Conservation (phyloP, 2,329 filamentous ascomycete species). For the Cadophora luteo-olivacea region DNA sequence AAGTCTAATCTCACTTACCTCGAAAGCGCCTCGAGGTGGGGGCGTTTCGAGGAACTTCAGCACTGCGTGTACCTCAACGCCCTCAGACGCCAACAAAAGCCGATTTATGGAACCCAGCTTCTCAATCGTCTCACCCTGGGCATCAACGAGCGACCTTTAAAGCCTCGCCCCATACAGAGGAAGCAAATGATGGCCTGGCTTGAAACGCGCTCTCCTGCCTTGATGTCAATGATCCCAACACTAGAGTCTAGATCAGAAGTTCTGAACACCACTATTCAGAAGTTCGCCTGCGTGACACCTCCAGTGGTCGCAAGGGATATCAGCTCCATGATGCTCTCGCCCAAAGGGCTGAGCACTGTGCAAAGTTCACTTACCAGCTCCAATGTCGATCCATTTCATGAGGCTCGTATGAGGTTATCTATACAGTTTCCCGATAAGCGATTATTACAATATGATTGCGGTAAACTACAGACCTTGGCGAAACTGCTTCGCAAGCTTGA, state of each 20-base stretch:
- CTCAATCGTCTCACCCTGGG: conserved; percentile 76
- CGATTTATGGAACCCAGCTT: conserved; percentile 82
- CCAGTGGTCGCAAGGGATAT: conserved; percentile 84
- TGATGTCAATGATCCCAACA: conserved; percentile 74
- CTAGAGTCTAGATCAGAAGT: conserved; percentile 74
- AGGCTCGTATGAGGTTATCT: conserved; percentile 87
- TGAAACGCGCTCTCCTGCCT: conserved; percentile 68
- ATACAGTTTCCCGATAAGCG: conserved; percentile 98
- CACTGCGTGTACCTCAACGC: conserved; percentile 82
- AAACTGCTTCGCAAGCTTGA: conserved; percentile 86
- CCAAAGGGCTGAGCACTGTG: conserved; percentile 62
- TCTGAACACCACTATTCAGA: conserved; percentile 78
- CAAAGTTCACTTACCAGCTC: conserved; percentile 63
- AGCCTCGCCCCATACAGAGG: conserved; percentile 65
- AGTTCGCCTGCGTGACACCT: conserved; percentile 93
- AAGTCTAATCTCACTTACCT: conserved; percentile 74
- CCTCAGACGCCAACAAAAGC: conserved; percentile 78
- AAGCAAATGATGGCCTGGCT: conserved; percentile 76
- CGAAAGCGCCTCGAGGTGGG: conserved; percentile 73
- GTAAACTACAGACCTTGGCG: conserved; percentile 91
- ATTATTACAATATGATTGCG: conserved; percentile 96
- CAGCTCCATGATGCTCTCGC: conserved; percentile 69
- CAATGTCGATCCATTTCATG: conserved; percentile 84
- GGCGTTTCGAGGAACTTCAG: conserved; percentile 78
- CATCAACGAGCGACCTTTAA: conserved; percentile 62